Percentiles rank a stretch among this genome's conserved stretches.
These are phyloP conservation scores for Trametes maxima DNA, from an alignment of 768 basidiomycete species.

Conservation along the genomic window DNA sequence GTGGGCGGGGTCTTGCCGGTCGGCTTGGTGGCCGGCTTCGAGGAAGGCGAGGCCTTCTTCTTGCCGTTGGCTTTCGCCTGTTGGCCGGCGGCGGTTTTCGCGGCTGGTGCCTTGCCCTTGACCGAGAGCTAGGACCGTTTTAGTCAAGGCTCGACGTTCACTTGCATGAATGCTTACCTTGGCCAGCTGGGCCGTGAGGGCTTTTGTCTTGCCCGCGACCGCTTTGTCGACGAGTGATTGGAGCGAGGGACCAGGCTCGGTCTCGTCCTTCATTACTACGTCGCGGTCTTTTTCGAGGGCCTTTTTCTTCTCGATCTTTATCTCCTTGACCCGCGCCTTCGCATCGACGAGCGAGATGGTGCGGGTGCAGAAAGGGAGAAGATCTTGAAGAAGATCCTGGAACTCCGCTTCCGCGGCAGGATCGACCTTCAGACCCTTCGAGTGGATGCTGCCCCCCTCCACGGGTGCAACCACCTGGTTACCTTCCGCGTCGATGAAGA, in stretches of 20 bases:
- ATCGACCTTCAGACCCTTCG: no score
- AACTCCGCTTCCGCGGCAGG: no score
- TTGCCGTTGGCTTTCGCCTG: no score
- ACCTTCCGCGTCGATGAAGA: no score
- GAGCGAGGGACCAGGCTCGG: neutral
- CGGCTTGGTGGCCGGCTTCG: neutral
- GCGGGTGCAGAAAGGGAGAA: neutral
- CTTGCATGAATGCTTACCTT: neutral
- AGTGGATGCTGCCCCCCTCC: no score
- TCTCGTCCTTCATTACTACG: neutral
- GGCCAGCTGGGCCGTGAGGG: neutral
- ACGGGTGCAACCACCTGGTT: no score
- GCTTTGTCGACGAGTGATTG: conserved; percentile 11
- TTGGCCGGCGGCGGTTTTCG: neutral
- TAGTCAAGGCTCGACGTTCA: neutral
- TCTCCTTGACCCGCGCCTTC: neutral
- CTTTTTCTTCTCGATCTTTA: neutral
- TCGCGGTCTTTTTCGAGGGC: neutral
- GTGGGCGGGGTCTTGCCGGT: no score
- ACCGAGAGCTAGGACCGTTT: neutral
- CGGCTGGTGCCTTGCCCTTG: neutral
- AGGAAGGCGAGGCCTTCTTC: neutral
- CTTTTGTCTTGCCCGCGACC: neutral
- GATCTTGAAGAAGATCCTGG: neutral
- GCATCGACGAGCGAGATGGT: neutral